phyloP scores from a whole-genome alignment of 306 rosid genomes.

The Corylus heterophylla region DNA sequence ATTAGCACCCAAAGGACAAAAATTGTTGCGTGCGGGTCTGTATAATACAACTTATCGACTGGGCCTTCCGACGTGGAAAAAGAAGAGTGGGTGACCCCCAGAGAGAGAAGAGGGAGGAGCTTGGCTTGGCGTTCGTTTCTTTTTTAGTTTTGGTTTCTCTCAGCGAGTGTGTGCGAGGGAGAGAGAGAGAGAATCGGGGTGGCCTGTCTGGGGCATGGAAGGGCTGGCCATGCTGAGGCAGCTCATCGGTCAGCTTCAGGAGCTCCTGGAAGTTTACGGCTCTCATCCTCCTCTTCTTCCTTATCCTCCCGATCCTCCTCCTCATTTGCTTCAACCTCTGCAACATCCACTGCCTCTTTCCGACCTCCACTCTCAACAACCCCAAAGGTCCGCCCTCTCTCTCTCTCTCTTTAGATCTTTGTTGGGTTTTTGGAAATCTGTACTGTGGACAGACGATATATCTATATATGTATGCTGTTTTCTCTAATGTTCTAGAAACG shows the following conservation, averaged over 20 bases:
- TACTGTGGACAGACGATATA: background rate
- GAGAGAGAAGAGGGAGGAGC: background rate
- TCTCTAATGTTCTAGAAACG: background rate
- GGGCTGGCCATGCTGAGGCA: constrained; percentile 82
- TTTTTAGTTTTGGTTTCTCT: background rate
- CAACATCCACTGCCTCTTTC: constrained; percentile 35
- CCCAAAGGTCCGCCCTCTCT: constrained; percentile 43
- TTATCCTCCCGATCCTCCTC: constrained; percentile 17
- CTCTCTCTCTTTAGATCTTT: constrained; percentile 39
- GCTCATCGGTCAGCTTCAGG: constrained; percentile 81
- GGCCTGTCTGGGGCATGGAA: constrained; percentile 57
- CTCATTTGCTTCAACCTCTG: constrained; percentile 22
- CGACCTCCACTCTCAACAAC: constrained; percentile 33
- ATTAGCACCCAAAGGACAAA: background rate
- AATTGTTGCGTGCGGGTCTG: constrained; percentile 37
- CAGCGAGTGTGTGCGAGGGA: background rate
- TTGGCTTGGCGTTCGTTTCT: background rate
- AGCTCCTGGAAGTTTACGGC: constrained; percentile 49
- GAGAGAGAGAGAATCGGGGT: constrained; percentile 20
- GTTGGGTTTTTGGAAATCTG: background rate
- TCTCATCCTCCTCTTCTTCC: constrained; percentile 31
- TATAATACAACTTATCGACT: constrained; percentile 22
- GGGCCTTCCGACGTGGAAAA: constrained; percentile 39
- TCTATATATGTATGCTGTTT: background rate
- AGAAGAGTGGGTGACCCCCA: constrained; percentile 15